These are phyloP conservation scores for Juncus inflexus DNA, from an alignment of 176 grass and related monocot genomes.

Conservation along the genomic window DNA sequence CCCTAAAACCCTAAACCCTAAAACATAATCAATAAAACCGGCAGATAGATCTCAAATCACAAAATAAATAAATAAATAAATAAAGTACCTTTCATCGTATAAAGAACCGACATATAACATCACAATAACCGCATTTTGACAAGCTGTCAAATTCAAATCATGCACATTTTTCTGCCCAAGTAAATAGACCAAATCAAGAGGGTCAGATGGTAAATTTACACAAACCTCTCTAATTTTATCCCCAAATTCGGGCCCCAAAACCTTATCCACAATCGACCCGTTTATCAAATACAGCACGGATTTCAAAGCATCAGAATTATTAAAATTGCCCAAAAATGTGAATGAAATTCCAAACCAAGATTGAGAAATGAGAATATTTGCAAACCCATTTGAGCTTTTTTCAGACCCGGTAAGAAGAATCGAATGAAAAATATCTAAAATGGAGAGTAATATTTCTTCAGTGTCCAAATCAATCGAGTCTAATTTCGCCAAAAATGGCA, in stretches of 20 bases:
- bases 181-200: conserved; percentile 70
- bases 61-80: conserved; percentile 16
- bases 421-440: conserved; percentile 80
- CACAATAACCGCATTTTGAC: conserved; percentile 71
- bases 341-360: conserved; percentile 91
- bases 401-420: conserved; percentile 60
- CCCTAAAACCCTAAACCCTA: not conserved
- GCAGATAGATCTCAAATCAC: conserved; percentile 17
- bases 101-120: conserved; percentile 69
- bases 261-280: conserved; percentile 55
- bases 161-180: conserved; percentile 62
- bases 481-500: conserved; percentile 62
- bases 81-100: conserved; percentile 67
- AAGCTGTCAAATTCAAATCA: conserved; percentile 72
- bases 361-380: conserved; percentile 51
- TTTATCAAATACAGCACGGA: conserved; percentile 64
- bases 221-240: conserved; percentile 74
- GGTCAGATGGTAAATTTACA: conserved; percentile 67
- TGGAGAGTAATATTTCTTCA: conserved; percentile 55
- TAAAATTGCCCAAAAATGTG: conserved; percentile 81
- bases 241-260: conserved; percentile 64
- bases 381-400: conserved; percentile 42
- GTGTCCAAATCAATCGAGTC: conserved; percentile 45
- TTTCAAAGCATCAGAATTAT: conserved; percentile 57
- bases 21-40: conserved; percentile 20